A percentile compares a stretch with the other conserved stretches of the same genome.
Conservation (phyloP, 805 yeast genomes). For the Yamadazyma endophytica region DNA sequence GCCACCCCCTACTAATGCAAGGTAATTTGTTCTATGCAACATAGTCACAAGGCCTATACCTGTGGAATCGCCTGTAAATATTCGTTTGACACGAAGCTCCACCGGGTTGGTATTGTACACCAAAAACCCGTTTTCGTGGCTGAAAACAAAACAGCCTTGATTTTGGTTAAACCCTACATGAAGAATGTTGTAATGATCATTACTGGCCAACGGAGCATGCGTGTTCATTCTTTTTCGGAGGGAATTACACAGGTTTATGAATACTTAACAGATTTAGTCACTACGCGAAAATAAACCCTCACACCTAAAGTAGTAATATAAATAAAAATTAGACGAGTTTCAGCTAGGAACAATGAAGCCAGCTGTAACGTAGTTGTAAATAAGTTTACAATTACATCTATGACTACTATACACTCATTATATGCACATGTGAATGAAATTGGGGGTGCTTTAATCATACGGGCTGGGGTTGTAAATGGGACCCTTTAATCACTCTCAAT, state of each 20-base stretch:
- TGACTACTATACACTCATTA: too few species aligned
- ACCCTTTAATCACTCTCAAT: conserved; percentile 47
- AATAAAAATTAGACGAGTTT: too few species aligned
- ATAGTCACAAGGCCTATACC: conserved; percentile 78
- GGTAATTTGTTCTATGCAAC: conserved; percentile 87
- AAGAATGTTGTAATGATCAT: conserved; percentile 23
- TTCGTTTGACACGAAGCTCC: conserved; percentile 65
- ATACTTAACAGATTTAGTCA: too few species aligned
- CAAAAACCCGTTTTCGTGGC: conserved; percentile 75
- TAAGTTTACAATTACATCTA: too few species aligned
- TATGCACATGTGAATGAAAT: too few species aligned
- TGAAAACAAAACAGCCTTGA: conserved; percentile 82
- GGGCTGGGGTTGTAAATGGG: too few species aligned
- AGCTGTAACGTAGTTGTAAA: too few species aligned
- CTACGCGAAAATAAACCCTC: too few species aligned
- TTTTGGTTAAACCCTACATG: conserved; percentile 82
- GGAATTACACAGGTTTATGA: too few species aligned
- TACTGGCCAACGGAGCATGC: conserved; percentile 13
- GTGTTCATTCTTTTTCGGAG: conserved; percentile 22
- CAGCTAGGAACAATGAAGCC: too few species aligned
- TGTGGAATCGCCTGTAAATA: conserved; percentile 32
- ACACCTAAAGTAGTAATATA: too few species aligned
- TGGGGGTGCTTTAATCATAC: too few species aligned
- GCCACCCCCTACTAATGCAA: conserved; percentile 91
- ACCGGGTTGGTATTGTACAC: conserved; percentile 88